Evolutionary conservation across 2,329 filamentous ascomycete species (phyloP).

Genomic region (Penicillium sp.): DNA sequence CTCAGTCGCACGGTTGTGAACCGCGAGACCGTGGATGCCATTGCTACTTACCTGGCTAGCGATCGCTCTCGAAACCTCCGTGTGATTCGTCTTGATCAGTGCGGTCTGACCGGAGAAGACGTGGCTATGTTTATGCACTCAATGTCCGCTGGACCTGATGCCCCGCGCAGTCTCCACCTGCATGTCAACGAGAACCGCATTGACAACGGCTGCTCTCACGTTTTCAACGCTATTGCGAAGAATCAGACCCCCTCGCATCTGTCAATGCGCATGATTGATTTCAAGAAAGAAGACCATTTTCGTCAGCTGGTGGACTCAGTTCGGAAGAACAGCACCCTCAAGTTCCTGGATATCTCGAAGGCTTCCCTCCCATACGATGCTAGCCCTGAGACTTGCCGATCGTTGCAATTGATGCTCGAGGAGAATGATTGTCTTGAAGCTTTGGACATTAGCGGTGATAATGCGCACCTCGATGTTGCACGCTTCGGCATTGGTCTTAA

Average conservation of each 20-base stretch:
- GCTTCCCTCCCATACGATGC: constrained; percentile 62
- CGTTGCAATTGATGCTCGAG: constrained; percentile 56
- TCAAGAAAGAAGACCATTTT: constrained; percentile 57
- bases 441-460: constrained; percentile 62
- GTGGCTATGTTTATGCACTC: constrained; percentile 58
- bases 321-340: constrained; percentile 54
- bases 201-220: constrained; percentile 35
- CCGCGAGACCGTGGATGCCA: constrained; percentile 54
- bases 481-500: constrained; percentile 62
- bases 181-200: constrained; percentile 56
- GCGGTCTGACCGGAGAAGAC: constrained; percentile 56
- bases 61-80: constrained; percentile 53
- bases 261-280: constrained; percentile 61
- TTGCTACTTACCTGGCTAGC: constrained; percentile 56
- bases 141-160: constrained; percentile 46
- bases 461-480: constrained; percentile 61
- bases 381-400: constrained; percentile 56
- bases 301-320: constrained; percentile 55
- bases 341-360: constrained; percentile 60
- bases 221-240: constrained; percentile 40
- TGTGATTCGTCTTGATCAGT: constrained; percentile 58
- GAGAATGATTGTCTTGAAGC: constrained; percentile 59
- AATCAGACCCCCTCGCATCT: constrained; percentile 54
- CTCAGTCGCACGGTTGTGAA: constrained; percentile 58
- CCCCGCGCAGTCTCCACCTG: constrained; percentile 53